Conservation (phyloP, 441 rosid species). For the Melastoma candidum region DNA sequence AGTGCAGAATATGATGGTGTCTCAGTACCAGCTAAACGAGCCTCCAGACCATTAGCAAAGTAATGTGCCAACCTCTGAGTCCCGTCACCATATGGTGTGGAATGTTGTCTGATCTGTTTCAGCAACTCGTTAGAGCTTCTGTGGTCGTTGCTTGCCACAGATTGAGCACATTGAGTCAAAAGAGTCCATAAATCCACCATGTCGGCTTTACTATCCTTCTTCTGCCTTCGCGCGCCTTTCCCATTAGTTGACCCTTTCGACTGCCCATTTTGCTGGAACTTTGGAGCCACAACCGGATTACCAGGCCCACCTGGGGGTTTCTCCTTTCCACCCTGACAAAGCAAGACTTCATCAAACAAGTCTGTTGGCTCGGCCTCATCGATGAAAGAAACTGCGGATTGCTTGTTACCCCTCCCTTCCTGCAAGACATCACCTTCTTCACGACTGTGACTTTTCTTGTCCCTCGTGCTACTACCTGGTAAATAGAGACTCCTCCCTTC, state of each 20-base stretch:
- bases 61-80: slow-evolving; percentile 65
- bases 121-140: slow-evolving; percentile 49
- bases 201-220: slow-evolving; percentile 26
- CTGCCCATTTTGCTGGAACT: slow-evolving; percentile 7
- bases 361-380: slow-evolving; percentile 15
- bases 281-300: slow-evolving; percentile 10
- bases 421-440: slow-evolving; percentile 13
- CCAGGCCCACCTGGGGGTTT: slow-evolving; percentile 10
- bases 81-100: slow-evolving; percentile 56
- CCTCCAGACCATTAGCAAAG: slow-evolving; percentile 65
- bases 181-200: slow-evolving; percentile 62
- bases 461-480: slow-evolving; percentile 5
- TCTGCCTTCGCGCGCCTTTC: slow-evolving; percentile 22
- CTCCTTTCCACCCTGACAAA: slow-evolving; percentile 19
- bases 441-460: slow-evolving; percentile 13
- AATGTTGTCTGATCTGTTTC: slow-evolving; percentile 55
- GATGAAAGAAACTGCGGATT: slow-evolving; percentile 12
- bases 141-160: slow-evolving; percentile 60
- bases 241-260: slow-evolving; percentile 28
- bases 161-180: slow-evolving; percentile 67
- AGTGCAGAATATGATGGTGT: slow-evolving; percentile 29
- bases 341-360: slow-evolving; percentile 18
- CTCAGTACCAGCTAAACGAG: slow-evolving; percentile 53
- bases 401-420: slow-evolving; percentile 16
- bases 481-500: slow-evolving; percentile 10